These are phyloP conservation scores for Penicillium expansum DNA, from an alignment of 2,329 filamentous ascomycete genomes.

Conservation along the genomic window DNA sequence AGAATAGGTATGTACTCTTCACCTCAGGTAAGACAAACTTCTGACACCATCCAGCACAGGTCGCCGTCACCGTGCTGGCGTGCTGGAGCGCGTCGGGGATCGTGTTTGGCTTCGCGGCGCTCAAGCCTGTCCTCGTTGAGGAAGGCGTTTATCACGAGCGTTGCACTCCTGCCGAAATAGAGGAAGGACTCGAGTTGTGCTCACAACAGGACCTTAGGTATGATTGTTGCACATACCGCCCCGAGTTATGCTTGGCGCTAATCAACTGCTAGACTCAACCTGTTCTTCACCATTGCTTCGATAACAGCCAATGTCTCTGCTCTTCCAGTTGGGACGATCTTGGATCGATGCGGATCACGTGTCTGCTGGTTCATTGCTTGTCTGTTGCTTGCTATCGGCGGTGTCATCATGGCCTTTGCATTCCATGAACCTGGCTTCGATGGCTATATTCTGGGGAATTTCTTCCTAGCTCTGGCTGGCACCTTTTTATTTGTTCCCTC, in stretches of 20 bases:
- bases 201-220: slow-evolving; percentile 57
- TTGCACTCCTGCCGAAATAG: slow-evolving; percentile 57
- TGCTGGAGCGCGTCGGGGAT: slow-evolving; percentile 75
- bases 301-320: slow-evolving; percentile 86
- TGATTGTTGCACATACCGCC: neutral
- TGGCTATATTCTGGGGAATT: slow-evolving; percentile 69
- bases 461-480: slow-evolving; percentile 72
- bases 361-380: slow-evolving; percentile 69
- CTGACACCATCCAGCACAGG: slow-evolving; percentile 50
- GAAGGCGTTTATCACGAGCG: slow-evolving; percentile 68
- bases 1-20: slow-evolving; percentile 28
- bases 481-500: slow-evolving; percentile 78
- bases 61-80: slow-evolving; percentile 64
- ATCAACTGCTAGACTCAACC: slow-evolving; percentile 60
- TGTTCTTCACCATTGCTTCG: slow-evolving; percentile 90
- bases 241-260: slow-evolving; percentile 9
- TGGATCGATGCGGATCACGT: slow-evolving; percentile 79
- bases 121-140: slow-evolving; percentile 74
- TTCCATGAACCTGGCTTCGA: slow-evolving; percentile 62
- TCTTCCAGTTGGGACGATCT: slow-evolving; percentile 76
- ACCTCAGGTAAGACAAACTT: neutral
- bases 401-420: slow-evolving; percentile 69
- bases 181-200: slow-evolving; percentile 52
- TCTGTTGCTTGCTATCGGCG: slow-evolving; percentile 64
- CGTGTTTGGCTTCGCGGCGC: slow-evolving; percentile 79